Evolutionary conservation across 768 basidiomycete genomes (phyloP).

Genomic region (Pholiota conissans): DNA sequence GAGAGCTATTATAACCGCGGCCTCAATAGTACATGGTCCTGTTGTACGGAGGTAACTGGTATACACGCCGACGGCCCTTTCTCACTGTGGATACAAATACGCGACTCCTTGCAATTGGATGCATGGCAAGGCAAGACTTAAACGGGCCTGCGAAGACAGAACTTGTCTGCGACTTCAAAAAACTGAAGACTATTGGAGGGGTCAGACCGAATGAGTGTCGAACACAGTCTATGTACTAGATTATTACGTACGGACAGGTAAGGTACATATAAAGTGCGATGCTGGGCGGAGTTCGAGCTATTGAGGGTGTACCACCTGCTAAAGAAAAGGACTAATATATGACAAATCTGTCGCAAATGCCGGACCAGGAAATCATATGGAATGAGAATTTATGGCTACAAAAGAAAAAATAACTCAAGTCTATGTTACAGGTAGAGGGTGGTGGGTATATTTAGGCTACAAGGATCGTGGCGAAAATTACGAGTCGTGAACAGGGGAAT

Average conservation of each 20-base stretch:
- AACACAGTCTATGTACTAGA: neutral
- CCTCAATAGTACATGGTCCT: neutral
- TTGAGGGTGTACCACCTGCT: neutral
- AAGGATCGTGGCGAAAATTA: neutral
- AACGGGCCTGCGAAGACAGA: neutral
- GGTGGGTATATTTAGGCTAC: conserved; percentile 8
- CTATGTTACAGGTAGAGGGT: conserved; percentile 8
- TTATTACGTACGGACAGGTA: neutral
- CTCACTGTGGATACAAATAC: conserved; percentile 3
- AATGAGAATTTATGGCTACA: conserved; percentile 11
- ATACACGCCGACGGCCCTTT: conserved; percentile 7
- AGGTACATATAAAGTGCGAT: neutral
- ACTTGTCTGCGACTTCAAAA: neutral
- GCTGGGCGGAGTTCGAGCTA: neutral
- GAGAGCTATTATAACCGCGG: conserved; percentile 1
- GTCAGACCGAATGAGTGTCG: too few relatives aligned
- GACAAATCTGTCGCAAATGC: conserved; percentile 7
- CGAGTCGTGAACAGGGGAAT: neutral
- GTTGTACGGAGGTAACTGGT: conserved; percentile 5
- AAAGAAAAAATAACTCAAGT: neutral
- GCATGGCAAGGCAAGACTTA: neutral
- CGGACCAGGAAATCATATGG: neutral
- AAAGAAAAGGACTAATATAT: neutral
- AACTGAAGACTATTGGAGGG: neutral
- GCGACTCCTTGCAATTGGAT: neutral